Evolutionary conservation across 2,329 filamentous ascomycete genomes (phyloP), one percentile per base, ranked within the genome.

Genomic region (Penicillium sp.): DNA sequence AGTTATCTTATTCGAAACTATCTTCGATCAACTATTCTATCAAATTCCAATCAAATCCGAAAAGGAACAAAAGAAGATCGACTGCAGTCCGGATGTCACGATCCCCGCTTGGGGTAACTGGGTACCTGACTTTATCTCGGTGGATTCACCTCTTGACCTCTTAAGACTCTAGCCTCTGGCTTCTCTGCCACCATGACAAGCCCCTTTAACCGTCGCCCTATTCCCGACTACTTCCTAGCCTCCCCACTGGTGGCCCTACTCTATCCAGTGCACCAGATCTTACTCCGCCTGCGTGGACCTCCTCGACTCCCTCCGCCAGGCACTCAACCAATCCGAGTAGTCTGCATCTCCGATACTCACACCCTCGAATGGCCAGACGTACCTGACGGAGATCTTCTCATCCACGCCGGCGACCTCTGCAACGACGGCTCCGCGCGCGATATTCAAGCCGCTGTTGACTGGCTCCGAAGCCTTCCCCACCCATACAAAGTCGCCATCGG

Each of bases 301-400:
- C 85, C 89, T 0, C 84, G 86, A 64, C 78, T 73, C 17, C 84
- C 87, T 12, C 82, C 85, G 2, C 78, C 78, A 33, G 77, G 81
- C 43, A 63, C 71, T 55, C 79, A 78, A 1, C 77, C 84, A 7
- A 84, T 97, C 69, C 86, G 87, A 59, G 82, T 97, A 27, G 90
- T 97, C 62, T 96, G 91, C 76, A 86, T 97, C 62, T 93, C 91
- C 10, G 93, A 97, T 76, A 97, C 93, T 0, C 93, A 97, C 77
- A 66, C 80, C n/a, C 80, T 96, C 0, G 64, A 73, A 64, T 74
- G 72, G 62, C 42, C 59, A 13, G 66, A 73, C 35, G 61, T 77
- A 3, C 91, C 92, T 0, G 75, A 82, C 10, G 93, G 92, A 55
- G 92, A 97, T 73, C 80, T 97, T 23, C 83, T 97, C 49, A 89